These are phyloP conservation scores for Lecanicillium sp. DNA, from an alignment of 2,329 filamentous ascomycete genomes.

Conservation along the genomic window DNA sequence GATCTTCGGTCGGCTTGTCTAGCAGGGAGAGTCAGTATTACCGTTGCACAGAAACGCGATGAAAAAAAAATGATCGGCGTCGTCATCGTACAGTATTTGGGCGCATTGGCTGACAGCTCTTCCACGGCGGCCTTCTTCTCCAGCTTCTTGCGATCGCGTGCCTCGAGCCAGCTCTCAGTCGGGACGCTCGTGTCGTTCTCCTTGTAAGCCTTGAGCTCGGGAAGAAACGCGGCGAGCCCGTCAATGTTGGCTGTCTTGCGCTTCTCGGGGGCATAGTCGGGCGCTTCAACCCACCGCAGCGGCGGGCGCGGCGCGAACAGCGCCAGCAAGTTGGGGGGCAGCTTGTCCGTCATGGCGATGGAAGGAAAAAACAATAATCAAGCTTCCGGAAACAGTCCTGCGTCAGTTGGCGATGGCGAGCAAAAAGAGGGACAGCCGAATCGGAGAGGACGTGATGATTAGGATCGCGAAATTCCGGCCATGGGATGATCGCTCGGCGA, in stretches of 20 bases:
- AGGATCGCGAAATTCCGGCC: too few species aligned
- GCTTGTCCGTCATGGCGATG: slow-evolving; percentile 82
- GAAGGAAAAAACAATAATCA: background rate
- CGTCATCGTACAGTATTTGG: slow-evolving; percentile 50
- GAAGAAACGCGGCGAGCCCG: slow-evolving; percentile 69
- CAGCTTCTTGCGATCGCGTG: slow-evolving; percentile 72
- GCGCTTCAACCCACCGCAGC: slow-evolving; percentile 78
- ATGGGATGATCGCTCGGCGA: too few species aligned
- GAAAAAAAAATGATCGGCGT: background rate
- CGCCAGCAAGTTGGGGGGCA: slow-evolving; percentile 84
- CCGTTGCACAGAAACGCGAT: slow-evolving; percentile 11
- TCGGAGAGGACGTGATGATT: too few species aligned
- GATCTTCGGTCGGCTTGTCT: slow-evolving; percentile 81
- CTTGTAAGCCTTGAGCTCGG: slow-evolving; percentile 69
- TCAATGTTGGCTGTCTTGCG: slow-evolving; percentile 67
- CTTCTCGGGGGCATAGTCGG: slow-evolving; percentile 76
- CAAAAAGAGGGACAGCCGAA: too few species aligned
- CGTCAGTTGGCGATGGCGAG: too few species aligned
- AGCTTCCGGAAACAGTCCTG: too few species aligned
- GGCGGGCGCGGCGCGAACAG: slow-evolving; percentile 94
- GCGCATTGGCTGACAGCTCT: slow-evolving; percentile 56
- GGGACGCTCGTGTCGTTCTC: slow-evolving; percentile 70
- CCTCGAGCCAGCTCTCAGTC: slow-evolving; percentile 90
- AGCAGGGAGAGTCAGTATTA: slow-evolving; percentile 17
- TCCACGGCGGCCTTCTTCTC: slow-evolving; percentile 71